phyloP scores from a whole-genome alignment of 225 moss, liverwort and hornwort genomes.

The Anthoceros angustus region DNA sequence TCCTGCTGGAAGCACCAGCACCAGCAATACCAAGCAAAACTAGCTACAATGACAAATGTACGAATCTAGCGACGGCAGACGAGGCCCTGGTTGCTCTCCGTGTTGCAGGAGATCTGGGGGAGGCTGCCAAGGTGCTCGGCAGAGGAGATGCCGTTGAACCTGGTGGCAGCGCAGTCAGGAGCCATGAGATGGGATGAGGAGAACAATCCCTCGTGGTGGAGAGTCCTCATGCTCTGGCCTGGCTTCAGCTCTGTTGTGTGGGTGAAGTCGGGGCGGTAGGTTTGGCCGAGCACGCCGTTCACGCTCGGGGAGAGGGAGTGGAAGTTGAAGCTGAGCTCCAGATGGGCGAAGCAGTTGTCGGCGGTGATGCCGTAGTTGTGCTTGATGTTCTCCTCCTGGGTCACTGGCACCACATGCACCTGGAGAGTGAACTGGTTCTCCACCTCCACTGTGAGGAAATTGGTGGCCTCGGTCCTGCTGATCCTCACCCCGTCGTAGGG shows the following conservation, averaged over 20 bases:
- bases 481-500: slow-evolving; percentile 18
- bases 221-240: slow-evolving; percentile 16
- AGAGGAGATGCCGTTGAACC: slow-evolving; percentile 13
- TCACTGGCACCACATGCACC: slow-evolving; percentile 27
- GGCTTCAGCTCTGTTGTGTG: no score
- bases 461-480: slow-evolving; percentile 22
- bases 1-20: no score
- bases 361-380: slow-evolving; percentile 30
- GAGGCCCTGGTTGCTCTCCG: slow-evolving; percentile 10
- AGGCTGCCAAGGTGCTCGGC: not conserved
- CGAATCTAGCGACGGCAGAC: slow-evolving; percentile 21
- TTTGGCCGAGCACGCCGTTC: slow-evolving; percentile 30
- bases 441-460: slow-evolving; percentile 24
- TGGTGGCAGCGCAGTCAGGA: slow-evolving; percentile 24
- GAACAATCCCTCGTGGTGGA: slow-evolving; percentile 18
- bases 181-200: slow-evolving; percentile 16
- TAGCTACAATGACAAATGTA: no score
- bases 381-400: slow-evolving; percentile 21
- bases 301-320: slow-evolving; percentile 21
- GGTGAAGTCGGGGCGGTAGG: slow-evolving; percentile 20
- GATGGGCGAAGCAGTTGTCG: slow-evolving; percentile 35
- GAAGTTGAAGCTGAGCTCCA: slow-evolving; percentile 33
- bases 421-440: slow-evolving; percentile 20
- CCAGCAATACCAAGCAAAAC: no score
- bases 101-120: slow-evolving; percentile 11